Evolutionary conservation across 2,329 filamentous ascomycete genomes (phyloP).

Genomic region (Kalmusia sp.): DNA sequence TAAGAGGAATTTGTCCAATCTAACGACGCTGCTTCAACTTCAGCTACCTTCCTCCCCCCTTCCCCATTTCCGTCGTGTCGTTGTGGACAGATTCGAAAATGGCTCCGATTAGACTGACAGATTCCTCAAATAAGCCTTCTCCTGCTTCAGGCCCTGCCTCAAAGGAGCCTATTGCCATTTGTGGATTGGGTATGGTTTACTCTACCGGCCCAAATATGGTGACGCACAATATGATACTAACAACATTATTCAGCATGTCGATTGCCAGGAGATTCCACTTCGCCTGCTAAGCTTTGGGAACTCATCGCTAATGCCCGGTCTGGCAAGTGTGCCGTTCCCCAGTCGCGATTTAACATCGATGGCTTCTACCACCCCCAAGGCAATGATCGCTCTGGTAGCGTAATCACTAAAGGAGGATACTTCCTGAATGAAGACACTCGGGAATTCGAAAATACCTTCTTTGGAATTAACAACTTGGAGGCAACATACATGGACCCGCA

Average conservation of each 20-base stretch:
- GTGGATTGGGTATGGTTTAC: not conserved
- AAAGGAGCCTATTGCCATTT: conserved; percentile 4
- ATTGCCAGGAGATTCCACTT: not conserved
- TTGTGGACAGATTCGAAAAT: not conserved
- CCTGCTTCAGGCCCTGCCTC: not conserved
- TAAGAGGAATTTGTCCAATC: too few species aligned
- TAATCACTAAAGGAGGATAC: conserved; percentile 1
- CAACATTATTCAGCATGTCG: not conserved
- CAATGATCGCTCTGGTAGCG: not conserved
- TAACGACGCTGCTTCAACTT: too few species aligned
- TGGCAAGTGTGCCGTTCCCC: not conserved
- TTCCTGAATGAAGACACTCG: conserved; percentile 3
- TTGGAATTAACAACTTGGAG: conserved; percentile 13
- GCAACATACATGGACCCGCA: conserved; percentile 25
- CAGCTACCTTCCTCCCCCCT: too few species aligned
- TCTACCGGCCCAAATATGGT: not conserved
- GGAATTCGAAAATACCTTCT: conserved; percentile 3
- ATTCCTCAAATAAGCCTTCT: not conserved
- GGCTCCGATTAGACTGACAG: not conserved
- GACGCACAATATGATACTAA: not conserved
- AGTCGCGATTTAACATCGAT: not conserved
- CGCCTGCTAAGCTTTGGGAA: not conserved
- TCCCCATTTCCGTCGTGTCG: too few species aligned
- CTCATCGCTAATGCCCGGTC: not conserved
- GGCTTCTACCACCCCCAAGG: conserved; percentile 6